A percentile compares a stretch with the other conserved stretches of the same genome.
Evolutionary conservation across 371 early-diverging fungal genomes (phyloP).

Genomic region (Mortierella sp.): DNA sequence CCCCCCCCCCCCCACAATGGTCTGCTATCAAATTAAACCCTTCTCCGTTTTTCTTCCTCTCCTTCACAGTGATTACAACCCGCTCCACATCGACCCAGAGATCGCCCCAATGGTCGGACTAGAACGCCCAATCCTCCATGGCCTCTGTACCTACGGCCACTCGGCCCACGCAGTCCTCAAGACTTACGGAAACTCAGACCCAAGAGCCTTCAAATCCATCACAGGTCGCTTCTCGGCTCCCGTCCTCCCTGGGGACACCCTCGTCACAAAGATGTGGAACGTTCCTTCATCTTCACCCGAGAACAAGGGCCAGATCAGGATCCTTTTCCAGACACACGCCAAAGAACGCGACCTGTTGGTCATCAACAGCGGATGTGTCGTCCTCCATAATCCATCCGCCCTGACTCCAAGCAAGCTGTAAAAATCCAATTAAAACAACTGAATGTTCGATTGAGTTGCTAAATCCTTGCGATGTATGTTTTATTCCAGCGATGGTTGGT

Average conservation of each 20-base stretch:
- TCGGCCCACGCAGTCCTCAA: slow-evolving; percentile 70
- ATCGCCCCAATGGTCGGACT: slow-evolving; percentile 74
- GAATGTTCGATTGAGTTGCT: not conserved
- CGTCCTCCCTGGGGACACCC: slow-evolving; percentile 78
- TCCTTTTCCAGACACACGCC: slow-evolving; percentile 67
- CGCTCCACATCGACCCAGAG: slow-evolving; percentile 72
- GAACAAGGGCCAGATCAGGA: slow-evolving; percentile 56
- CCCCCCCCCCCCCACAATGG: not conserved
- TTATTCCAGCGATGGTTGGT: not conserved
- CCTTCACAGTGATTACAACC: slow-evolving; percentile 71
- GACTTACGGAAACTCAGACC: slow-evolving; percentile 67
- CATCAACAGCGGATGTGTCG: slow-evolving; percentile 63
- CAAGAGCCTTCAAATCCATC: slow-evolving; percentile 69
- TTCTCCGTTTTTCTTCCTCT: not conserved
- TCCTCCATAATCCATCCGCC: slow-evolving; percentile 30
- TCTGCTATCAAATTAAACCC: not conserved
- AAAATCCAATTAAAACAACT: not conserved
- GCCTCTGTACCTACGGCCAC: slow-evolving; percentile 75
- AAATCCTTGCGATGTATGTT: not conserved
- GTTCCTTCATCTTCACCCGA: slow-evolving; percentile 20
- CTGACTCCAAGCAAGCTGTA: not conserved
- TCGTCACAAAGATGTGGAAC: slow-evolving; percentile 75
- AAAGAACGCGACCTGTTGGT: slow-evolving; percentile 64
- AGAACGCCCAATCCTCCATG: slow-evolving; percentile 75
- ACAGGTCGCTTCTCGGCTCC: slow-evolving; percentile 75